These are phyloP conservation scores for Claviceps purpurea DNA, from an alignment of 2,329 filamentous ascomycete species.

Conservation along the genomic window DNA sequence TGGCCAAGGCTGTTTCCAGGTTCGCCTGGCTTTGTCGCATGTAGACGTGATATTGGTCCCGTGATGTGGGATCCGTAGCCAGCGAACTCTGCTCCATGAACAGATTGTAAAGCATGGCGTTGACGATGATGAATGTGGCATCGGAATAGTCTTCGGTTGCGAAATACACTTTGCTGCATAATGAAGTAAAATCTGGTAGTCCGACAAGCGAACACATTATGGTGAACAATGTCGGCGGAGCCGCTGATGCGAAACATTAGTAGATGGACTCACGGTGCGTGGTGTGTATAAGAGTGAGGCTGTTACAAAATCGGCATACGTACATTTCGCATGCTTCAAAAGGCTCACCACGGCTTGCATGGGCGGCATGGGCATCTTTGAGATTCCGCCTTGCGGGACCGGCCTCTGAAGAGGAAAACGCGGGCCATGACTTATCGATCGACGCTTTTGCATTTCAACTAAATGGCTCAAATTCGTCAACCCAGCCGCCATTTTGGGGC, in stretches of 20 bases:
- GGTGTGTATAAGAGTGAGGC: not conserved
- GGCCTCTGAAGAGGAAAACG: conserved; percentile 32
- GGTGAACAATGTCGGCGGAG: conserved; percentile 34
- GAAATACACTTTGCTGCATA: conserved; percentile 38
- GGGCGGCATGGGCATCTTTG: conserved; percentile 42
- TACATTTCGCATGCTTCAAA: conserved; percentile 35
- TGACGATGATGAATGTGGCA: conserved; percentile 36
- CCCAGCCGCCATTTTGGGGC: conserved; percentile 39
- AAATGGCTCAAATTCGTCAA: conserved; percentile 38
- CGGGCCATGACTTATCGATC: conserved; percentile 26
- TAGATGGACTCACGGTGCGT: not conserved
- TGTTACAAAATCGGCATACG: not conserved
- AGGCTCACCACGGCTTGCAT: conserved; percentile 34
- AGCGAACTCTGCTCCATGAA: conserved; percentile 31
- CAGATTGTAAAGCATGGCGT: conserved; percentile 34
- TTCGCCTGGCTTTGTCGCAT: conserved; percentile 31
- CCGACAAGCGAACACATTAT: conserved; percentile 36
- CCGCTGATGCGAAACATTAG: conserved; percentile 18
- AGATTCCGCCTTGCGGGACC: conserved; percentile 30
- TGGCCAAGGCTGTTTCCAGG: conserved; percentile 34
- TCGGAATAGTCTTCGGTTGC: conserved; percentile 36
- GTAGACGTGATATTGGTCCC: conserved; percentile 24
- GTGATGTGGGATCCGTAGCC: conserved; percentile 17
- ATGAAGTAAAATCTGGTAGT: conserved; percentile 34
- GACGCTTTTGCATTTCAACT: conserved; percentile 34